Evolutionary conservation across 2,329 filamentous ascomycete genomes (phyloP).

Genomic region (Dactylellina haptotyla): DNA sequence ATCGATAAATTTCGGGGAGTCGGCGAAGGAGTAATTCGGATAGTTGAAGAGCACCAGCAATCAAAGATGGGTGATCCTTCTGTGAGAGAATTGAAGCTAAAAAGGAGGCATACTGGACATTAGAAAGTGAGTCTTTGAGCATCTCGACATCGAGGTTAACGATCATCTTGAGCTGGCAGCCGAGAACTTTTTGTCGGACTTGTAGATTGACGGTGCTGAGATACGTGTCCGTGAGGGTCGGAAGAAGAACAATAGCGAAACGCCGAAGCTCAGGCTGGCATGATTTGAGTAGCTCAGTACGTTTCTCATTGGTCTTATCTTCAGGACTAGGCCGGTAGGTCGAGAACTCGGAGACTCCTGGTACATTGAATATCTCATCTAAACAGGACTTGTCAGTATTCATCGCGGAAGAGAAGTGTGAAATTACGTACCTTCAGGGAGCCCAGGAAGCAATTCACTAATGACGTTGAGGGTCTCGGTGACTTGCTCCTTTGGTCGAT

Average conservation of each 20-base stretch:
- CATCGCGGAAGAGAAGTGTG: constrained; percentile 36
- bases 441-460: constrained; percentile 86
- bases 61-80: constrained; percentile 87
- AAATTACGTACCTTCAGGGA: constrained; percentile 69
- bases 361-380: constrained; percentile 65
- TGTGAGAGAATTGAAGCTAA: constrained; percentile 94
- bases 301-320: constrained; percentile 76
- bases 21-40: constrained; percentile 87
- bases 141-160: constrained; percentile 90
- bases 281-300: constrained; percentile 80
- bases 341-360: constrained; percentile 59
- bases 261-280: constrained; percentile 88
- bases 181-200: constrained; percentile 93
- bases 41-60: constrained; percentile 86
- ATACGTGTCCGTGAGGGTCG: constrained; percentile 94
- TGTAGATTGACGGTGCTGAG: constrained; percentile 96
- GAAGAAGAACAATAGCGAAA: constrained; percentile 91
- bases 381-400: constrained; percentile 61
- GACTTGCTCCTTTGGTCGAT: constrained; percentile 92
- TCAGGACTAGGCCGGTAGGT: constrained; percentile 58
- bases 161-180: constrained; percentile 96
- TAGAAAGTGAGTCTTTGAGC: constrained; percentile 82
- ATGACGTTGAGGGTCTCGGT: constrained; percentile 98
- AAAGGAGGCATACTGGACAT: constrained; percentile 95
- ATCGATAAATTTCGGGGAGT: constrained; percentile 86